A percentile compares a stretch with the other conserved stretches of the same genome.
Evolutionary conservation across 208 protist genomes (phyloP).

Genomic region (Chromosphaera perkinsii): DNA sequence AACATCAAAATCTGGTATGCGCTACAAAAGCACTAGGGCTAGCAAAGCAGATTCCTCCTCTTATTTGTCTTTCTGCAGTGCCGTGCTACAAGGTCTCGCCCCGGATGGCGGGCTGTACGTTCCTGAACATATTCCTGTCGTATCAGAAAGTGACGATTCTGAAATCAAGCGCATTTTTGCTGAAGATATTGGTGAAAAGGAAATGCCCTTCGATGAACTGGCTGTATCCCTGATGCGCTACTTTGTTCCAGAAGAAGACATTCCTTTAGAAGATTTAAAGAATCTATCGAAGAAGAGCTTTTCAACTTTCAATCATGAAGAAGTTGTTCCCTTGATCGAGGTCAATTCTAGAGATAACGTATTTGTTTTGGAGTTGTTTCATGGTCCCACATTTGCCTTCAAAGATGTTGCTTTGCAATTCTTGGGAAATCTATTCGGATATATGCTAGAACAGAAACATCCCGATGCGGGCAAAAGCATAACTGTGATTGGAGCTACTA

Average conservation of each 20-base stretch:
- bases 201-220: constrained; percentile 5
- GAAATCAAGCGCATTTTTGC: neutral
- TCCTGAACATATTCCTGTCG: constrained; percentile 18
- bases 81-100: constrained; percentile 33
- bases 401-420: constrained; percentile 73
- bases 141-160: neutral
- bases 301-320: neutral
- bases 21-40: neutral
- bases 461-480: constrained; percentile 10
- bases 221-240: neutral
- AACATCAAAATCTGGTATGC: neutral
- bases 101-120: constrained; percentile 34
- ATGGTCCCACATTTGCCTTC: constrained; percentile 68
- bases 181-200: neutral
- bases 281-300: constrained; percentile 6
- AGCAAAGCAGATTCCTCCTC: constrained; percentile 27
- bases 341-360: neutral
- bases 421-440: constrained; percentile 61
- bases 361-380: constrained; percentile 60
- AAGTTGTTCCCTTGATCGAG: neutral
- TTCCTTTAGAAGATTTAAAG: neutral
- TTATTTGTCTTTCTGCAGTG: neutral
- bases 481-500: constrained; percentile 51
- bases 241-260: constrained; percentile 10
- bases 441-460: constrained; percentile 45